Conservation (phyloP, 345 rosid species). For the Citrus inodora region DNA sequence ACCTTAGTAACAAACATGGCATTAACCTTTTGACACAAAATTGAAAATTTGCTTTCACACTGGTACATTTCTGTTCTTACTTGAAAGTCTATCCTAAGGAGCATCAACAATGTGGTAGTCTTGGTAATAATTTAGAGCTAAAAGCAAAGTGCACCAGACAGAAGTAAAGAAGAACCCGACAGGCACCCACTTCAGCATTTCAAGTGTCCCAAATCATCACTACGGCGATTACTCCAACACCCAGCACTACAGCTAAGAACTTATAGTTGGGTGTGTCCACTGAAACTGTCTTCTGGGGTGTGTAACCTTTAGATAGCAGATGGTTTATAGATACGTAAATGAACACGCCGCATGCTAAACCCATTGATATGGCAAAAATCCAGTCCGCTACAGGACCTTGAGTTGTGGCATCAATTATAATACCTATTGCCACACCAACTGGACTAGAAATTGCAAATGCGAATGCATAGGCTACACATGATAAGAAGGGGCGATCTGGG, state of each 20-base stretch:
- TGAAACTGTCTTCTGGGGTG: conserved; percentile 25
- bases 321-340: conserved; percentile 73
- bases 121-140: neutral
- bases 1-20: too few species aligned
- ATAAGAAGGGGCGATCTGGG: conserved; percentile 63
- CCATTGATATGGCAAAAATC: conserved; percentile 73
- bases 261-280: conserved; percentile 40
- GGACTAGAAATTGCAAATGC: conserved; percentile 85
- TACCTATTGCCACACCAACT: conserved; percentile 65
- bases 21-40: neutral
- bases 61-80: neutral
- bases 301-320: conserved; percentile 58
- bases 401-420: conserved; percentile 65
- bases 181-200: neutral
- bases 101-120: neutral
- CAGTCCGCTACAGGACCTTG: conserved; percentile 73
- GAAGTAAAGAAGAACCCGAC: neutral
- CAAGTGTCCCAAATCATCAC: conserved; percentile 79
- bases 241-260: conserved; percentile 57
- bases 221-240: conserved; percentile 58
- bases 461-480: conserved; percentile 53
- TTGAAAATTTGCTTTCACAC: neutral
- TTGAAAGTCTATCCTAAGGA: neutral
- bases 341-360: conserved; percentile 78
- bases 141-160: neutral